Evolutionary conservation across 225 moss, liverwort and hornwort species (phyloP).

Genomic region (Sphagnum tenellum): DNA sequence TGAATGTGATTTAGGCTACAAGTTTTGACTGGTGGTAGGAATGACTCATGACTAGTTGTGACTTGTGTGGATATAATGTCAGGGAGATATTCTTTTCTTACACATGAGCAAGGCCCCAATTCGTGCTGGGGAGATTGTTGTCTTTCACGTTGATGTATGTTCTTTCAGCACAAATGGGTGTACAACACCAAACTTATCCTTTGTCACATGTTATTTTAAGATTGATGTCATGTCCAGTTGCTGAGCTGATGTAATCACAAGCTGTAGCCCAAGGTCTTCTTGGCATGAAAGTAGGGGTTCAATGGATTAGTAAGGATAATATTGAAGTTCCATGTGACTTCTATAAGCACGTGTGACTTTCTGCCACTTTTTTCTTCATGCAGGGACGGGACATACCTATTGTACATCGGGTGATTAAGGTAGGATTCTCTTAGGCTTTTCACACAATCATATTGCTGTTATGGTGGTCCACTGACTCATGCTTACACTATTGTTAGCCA

Average conservation of each 20-base stretch:
- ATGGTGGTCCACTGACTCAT: not conserved
- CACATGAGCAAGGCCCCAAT: conserved; percentile 94
- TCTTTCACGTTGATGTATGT: conserved; percentile 86
- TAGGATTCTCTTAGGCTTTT: conserved; percentile 5
- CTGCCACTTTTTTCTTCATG: not conserved
- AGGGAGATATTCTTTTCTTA: conserved; percentile 94
- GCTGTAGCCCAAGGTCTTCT: too few relatives aligned
- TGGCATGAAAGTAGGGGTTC: too few relatives aligned
- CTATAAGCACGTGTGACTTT: not conserved
- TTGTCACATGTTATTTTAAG: too few relatives aligned
- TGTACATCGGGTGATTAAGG: conserved; percentile 64
- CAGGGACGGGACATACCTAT: conserved; percentile 59
- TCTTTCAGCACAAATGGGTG: too few relatives aligned
- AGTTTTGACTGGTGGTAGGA: too few relatives aligned
- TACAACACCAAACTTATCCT: too few relatives aligned
- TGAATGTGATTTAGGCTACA: too few relatives aligned
- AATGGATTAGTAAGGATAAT: too few relatives aligned
- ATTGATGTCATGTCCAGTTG: too few relatives aligned
- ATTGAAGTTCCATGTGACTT: not conserved
- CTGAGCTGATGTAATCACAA: too few relatives aligned
- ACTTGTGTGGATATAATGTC: conserved; percentile 8
- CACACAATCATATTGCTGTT: not conserved
- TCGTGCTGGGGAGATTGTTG: conserved; percentile 95
- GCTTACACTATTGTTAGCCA: not conserved
- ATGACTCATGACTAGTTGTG: too few relatives aligned